These are phyloP conservation scores for Termitomyces sp. DNA, from an alignment of 768 basidiomycete genomes.

Conservation along the genomic window DNA sequence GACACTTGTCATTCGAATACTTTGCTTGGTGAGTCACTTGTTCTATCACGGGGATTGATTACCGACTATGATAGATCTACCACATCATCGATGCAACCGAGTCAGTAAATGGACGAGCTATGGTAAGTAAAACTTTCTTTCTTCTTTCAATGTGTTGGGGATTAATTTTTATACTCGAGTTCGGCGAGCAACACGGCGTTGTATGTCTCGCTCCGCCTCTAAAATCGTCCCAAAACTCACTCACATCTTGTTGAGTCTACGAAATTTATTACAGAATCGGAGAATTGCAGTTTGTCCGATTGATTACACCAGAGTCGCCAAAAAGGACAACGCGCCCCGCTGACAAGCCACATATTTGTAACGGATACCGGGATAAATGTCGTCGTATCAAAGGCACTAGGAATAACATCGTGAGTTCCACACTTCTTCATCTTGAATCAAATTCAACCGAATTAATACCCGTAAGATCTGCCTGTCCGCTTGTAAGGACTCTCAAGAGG, in stretches of 20 bases:
- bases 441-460: background rate
- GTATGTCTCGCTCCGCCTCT: background rate
- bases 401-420: background rate
- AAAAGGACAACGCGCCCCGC: background rate
- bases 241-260: background rate
- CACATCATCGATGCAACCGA: background rate
- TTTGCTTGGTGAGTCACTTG: background rate
- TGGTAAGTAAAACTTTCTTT: background rate
- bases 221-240: background rate
- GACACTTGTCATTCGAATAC: background rate
- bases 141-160: background rate
- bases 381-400: background rate
- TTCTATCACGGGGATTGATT: background rate
- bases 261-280: background rate
- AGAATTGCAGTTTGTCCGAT: too few species aligned
- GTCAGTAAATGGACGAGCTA: background rate
- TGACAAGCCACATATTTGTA: background rate
- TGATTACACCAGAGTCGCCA: accelerated
- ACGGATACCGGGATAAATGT: background rate
- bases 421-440: background rate
- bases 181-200: background rate
- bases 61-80: background rate
- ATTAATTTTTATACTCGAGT: background rate
- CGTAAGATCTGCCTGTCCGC: background rate
- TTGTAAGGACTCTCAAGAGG: conserved; percentile 1